phyloP scores from a whole-genome alignment of 2,329 filamentous ascomycete genomes.

The Dothideomycetes sp. region DNA sequence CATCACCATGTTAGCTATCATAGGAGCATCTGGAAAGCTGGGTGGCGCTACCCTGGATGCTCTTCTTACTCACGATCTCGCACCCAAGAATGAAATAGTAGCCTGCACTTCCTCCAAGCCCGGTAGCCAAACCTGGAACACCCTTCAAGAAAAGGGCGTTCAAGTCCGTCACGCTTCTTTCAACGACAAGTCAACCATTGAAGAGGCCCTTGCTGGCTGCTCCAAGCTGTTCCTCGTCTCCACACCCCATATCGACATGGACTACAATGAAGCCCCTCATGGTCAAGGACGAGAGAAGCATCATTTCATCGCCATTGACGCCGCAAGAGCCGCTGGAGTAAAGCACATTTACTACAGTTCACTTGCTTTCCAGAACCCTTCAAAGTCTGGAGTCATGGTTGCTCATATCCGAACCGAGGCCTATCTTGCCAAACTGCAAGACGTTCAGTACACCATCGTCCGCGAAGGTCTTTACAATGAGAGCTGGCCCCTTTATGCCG shows the following conservation, averaged over 20 bases:
- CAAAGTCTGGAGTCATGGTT: slow-evolving; percentile 36
- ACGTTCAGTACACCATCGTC: slow-evolving; percentile 29
- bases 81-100: slow-evolving; percentile 30
- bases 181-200: slow-evolving; percentile 29
- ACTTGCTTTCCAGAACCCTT: slow-evolving; percentile 34
- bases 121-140: slow-evolving; percentile 15
- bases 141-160: slow-evolving; percentile 18
- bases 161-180: slow-evolving; percentile 32
- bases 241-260: slow-evolving; percentile 34
- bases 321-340: slow-evolving; percentile 32
- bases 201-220: slow-evolving; percentile 29
- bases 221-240: slow-evolving; percentile 39
- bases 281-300: slow-evolving; percentile 36
- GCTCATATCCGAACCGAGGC: slow-evolving; percentile 39
- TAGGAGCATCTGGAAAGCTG: slow-evolving; percentile 38
- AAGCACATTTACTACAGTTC: slow-evolving; percentile 40
- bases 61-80: slow-evolving; percentile 33
- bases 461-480: slow-evolving; percentile 39
- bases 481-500: slow-evolving; percentile 40
- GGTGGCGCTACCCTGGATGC: slow-evolving; percentile 35
- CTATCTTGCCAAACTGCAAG: slow-evolving; percentile 24
- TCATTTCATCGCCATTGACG: slow-evolving; percentile 35
- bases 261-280: slow-evolving; percentile 34
- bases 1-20: slow-evolving; percentile 29
- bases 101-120: slow-evolving; percentile 26